These are phyloP conservation scores for Daldinia loculata DNA, from an alignment of 495 filamentous ascomycete species.

Conservation along the genomic window DNA sequence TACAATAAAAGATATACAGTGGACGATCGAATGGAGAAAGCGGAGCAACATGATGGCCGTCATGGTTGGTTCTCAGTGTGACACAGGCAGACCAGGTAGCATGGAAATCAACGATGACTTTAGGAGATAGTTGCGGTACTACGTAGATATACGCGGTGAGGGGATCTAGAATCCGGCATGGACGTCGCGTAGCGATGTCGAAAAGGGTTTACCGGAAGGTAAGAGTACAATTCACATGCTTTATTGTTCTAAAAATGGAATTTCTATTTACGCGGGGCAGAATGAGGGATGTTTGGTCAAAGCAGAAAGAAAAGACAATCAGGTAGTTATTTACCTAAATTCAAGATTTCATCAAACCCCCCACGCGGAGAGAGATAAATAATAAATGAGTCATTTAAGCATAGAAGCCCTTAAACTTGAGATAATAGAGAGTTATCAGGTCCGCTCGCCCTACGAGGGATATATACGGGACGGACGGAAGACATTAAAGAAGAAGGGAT, in stretches of 20 bases:
- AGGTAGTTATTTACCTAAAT: not conserved
- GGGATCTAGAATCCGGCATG: not conserved
- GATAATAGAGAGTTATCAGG: constrained; percentile 18
- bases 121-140: not conserved
- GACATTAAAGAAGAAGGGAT: constrained; percentile 24
- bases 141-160: constrained; percentile 8
- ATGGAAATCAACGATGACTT: not conserved
- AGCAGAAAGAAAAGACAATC: not conserved
- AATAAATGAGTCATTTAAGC: constrained; percentile 35
- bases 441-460: constrained; percentile 3
- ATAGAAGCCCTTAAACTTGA: constrained; percentile 14
- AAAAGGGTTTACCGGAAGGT: constrained; percentile 19
- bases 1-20: constrained; percentile 3
- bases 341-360: constrained; percentile 5
- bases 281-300: not conserved
- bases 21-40: constrained; percentile 32
- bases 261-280: constrained; percentile 25
- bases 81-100: constrained; percentile 22
- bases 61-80: constrained; percentile 24
- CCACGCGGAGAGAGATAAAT: constrained; percentile 24
- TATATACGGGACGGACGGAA: constrained; percentile 26
- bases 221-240: constrained; percentile 16
- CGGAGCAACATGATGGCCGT: constrained; percentile 22
- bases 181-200: not conserved
- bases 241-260: constrained; percentile 39